Evolutionary conservation across 2,329 filamentous ascomycete species (phyloP).

Genomic region (Calcarisporium arbuscula): DNA sequence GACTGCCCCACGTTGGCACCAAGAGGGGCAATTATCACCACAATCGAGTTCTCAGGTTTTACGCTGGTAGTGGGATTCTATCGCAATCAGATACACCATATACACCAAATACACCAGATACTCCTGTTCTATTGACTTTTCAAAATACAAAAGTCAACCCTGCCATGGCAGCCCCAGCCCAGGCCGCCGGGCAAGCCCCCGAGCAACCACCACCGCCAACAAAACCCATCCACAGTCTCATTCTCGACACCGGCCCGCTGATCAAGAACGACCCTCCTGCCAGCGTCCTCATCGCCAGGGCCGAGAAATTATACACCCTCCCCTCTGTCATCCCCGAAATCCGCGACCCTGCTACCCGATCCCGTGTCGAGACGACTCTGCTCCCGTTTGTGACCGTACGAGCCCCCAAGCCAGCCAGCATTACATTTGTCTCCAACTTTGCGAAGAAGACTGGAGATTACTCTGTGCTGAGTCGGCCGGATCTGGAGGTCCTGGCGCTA

Average conservation of each 20-base stretch:
- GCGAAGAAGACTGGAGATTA: constrained; percentile 85
- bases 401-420: constrained; percentile 66
- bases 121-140: too few species aligned
- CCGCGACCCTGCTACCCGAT: constrained; percentile 72
- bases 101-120: too few species aligned
- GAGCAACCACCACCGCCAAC: constrained; percentile 2
- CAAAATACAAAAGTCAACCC: too few species aligned
- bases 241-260: constrained; percentile 87
- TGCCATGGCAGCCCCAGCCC: constrained; percentile 16
- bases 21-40: too few species aligned
- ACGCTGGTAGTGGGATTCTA: too few species aligned
- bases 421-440: constrained; percentile 77
- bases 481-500: constrained; percentile 83
- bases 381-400: constrained; percentile 78
- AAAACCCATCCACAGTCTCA: constrained; percentile 74
- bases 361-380: constrained; percentile 76
- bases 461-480: constrained; percentile 78
- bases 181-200: background rate
- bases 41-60: too few species aligned
- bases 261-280: constrained; percentile 88
- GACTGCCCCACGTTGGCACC: too few species aligned
- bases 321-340: constrained; percentile 85
- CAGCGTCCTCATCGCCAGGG: constrained; percentile 71
- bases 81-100: too few species aligned
- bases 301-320: constrained; percentile 73